phyloP scores from a whole-genome alignment of 2,329 filamentous ascomycete genomes.

The Microascus cirrosus region DNA sequence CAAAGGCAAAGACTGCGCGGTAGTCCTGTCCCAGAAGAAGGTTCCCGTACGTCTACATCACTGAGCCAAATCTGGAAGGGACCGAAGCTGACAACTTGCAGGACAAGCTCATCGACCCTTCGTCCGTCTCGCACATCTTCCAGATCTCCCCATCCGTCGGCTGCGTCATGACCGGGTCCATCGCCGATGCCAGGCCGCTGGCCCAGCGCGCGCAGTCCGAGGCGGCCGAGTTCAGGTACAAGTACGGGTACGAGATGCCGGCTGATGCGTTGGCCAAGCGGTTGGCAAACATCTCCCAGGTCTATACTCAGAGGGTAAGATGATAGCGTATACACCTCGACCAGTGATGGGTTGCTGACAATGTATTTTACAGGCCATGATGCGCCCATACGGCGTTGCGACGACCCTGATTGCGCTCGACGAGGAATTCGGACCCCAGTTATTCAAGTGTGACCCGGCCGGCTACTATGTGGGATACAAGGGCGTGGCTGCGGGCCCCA shows the following conservation, averaged over 20 bases:
- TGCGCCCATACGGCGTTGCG: conserved; percentile 93
- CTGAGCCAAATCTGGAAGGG: not conserved
- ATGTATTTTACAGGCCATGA: conserved; percentile 62
- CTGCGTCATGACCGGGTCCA: conserved; percentile 97
- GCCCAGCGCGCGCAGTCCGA: conserved; percentile 89
- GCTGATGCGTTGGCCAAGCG: conserved; percentile 94
- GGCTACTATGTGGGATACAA: conserved; percentile 99
- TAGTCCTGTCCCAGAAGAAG: conserved; percentile 98
- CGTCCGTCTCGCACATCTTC: conserved; percentile 96
- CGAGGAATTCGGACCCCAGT: conserved; percentile 80
- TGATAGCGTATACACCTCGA: not conserved
- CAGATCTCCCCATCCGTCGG: conserved; percentile 91
- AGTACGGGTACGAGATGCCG: conserved; percentile 98
- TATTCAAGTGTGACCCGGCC: conserved; percentile 97
- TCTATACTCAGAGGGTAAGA: conserved; percentile 88
- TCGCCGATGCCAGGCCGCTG: conserved; percentile 90
- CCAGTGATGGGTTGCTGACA: not conserved
- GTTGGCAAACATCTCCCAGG: conserved; percentile 97
- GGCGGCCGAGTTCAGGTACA: conserved; percentile 96
- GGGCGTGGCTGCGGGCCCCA: conserved; percentile 90
- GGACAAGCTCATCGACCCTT: conserved; percentile 98
- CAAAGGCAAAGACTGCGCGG: conserved; percentile 91
- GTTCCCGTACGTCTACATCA: conserved; percentile 63
- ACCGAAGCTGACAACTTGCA: conserved; percentile 24
- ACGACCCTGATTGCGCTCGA: conserved; percentile 93